Evolutionary conservation across 2,329 filamentous ascomycete genomes (phyloP), one percentile per base, ranked within the genome.

Genomic region (Claviceps maximensis): DNA sequence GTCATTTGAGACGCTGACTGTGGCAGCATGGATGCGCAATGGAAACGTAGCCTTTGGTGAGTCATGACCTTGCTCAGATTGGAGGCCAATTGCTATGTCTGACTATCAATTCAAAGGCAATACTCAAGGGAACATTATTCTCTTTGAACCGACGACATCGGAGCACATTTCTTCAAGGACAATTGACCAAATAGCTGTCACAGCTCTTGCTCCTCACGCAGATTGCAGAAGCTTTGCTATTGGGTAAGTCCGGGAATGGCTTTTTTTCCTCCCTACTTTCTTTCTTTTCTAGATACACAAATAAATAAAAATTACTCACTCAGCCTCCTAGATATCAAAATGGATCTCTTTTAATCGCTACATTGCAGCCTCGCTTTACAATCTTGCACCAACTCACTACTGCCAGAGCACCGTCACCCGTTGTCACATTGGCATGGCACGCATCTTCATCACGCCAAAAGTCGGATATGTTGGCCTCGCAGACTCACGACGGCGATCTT

Each of bases 171-270:
- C 89, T 4, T 82, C 88, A 33, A 80, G 89, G 62, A 98, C 93
- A 1, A 88, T 97, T 57, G 78, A 83, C 55, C 94, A 94, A 65
- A 93, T 97, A 62, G 87, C 91, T 31, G 88, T 98, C 50, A 96
- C 90, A n/a, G 85, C 93, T 52, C 71, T 98, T 57, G 91, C 93
- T 46, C 93, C 93, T 25, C 84, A 87, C 27, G 76, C 85, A 17
- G 93, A 98, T 67, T 96, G 89, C 69, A 82, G 88, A 60, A 96
- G 90, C 10, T 97, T 95, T 75, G 91, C 93, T 6, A 93, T 98
- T 68, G 93, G 93, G 87, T 95, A 76, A 63, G 77, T 56, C n/a
- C 8, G 17, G 17, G 2, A 10, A 17, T 36, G 19, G 4, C 2
- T 12, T 21, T 21, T 1, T 23, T 33, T 38, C 2, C 19, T 13